phyloP scores from a whole-genome alignment of 768 basidiomycete genomes.

The Lactarius sanguifluus region DNA sequence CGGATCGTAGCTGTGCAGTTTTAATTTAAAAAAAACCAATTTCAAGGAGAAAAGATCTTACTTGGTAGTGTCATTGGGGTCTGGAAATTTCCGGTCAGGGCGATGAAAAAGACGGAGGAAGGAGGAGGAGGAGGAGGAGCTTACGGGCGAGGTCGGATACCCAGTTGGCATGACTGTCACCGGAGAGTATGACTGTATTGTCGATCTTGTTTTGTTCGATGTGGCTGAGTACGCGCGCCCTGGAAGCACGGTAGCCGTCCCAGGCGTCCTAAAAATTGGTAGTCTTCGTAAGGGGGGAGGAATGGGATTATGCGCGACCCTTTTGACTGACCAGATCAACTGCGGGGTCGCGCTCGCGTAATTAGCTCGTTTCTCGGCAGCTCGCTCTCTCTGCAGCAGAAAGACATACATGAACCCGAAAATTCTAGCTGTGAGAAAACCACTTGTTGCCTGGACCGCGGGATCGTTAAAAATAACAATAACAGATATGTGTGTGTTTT shows the following conservation, averaged over 20 bases:
- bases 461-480: conserved; percentile 1
- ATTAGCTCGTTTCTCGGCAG: conserved; percentile 2
- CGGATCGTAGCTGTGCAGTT: conserved; percentile 44
- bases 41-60: conserved; percentile 26
- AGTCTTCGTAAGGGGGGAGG: not conserved
- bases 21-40: not conserved
- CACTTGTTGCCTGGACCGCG: conserved; percentile 48
- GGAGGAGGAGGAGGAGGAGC: conserved; percentile 28
- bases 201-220: conserved; percentile 50
- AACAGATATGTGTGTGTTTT: conserved; percentile 14
- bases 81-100: conserved; percentile 33
- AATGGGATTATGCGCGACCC: not conserved
- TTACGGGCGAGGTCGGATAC: conserved; percentile 55
- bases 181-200: conserved; percentile 58
- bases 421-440: conserved; percentile 53
- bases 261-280: conserved; percentile 46
- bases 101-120: not conserved
- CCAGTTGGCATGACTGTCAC: conserved; percentile 64
- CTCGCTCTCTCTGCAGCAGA: not conserved
- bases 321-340: conserved; percentile 14
- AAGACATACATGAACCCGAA: conserved; percentile 39
- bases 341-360: conserved; percentile 33
- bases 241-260: conserved; percentile 60
- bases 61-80: conserved; percentile 50
- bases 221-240: conserved; percentile 50